Evolutionary conservation across 768 basidiomycete genomes (phyloP), one percentile per base, ranked within the genome.

Genomic region (Rhodosporidiobolus odoratus): DNA sequence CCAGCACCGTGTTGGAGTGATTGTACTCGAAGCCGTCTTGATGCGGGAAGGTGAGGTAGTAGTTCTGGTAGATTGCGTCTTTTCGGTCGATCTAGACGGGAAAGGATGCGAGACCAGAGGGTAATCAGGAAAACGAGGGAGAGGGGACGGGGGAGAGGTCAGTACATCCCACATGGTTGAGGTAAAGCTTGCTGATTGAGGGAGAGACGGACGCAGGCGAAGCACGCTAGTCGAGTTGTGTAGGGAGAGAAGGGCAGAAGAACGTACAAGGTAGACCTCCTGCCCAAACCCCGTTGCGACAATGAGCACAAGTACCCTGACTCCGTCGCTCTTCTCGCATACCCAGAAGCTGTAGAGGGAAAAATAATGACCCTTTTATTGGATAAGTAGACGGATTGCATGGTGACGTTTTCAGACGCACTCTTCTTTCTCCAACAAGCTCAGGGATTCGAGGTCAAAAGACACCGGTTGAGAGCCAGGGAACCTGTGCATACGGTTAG

Each of bases 381-480:
- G 50, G 38, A 67, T 48, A 38, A 54, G 57, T 32, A 21, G 13
- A 21, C 41, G 50, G 32, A n/a, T n/a, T n/a, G 21, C 25, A 25
- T 5, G 52, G n/a, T 27, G 25, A 19, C 15, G 30, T 23, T n/a
- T n/a, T n/a, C n/a, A n/a, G 34, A 61, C 78, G 71, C 79, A 94
- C 93, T 98, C 92, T 82, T 89, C 85, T 25, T 81, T 81, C 80
- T 95, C 91, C 50, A 98, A 83, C 78, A 88, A 86, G 17, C 83
- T 83, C 45, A 98, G 79, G 77, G 92, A 89, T 58, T 79, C 82
- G 17, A 80, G 77, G 9, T 85, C 83, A 81, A 99, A 98, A 79
- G 92, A 94, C 77, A 99, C 87, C 27, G 95, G 95, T 78, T 98
- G 96, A 77, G 90, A 90, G 32, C 96, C 95, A 25, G 95, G 95